Evolutionary conservation across 176 grass and related monocot genomes (phyloP).

Genomic region (Cenchrus purpureus): DNA sequence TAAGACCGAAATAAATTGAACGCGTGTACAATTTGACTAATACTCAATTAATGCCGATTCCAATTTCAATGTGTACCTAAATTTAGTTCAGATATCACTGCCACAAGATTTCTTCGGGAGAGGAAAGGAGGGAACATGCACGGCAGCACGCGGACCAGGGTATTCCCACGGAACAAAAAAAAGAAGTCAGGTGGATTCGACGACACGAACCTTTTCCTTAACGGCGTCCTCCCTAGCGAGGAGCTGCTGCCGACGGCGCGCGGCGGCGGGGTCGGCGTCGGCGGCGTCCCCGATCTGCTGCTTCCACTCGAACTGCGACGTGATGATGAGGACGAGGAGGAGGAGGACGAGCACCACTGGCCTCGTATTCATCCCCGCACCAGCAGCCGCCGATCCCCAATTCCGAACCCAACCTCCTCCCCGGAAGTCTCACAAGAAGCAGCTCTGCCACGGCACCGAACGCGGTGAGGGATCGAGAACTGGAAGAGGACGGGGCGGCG

Average conservation of each 20-base stretch:
- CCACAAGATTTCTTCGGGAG: constrained; percentile 13
- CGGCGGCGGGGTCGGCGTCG: constrained; percentile 43
- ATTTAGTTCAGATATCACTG: not conserved
- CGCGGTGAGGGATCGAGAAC: not conserved
- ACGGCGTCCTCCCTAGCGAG: constrained; percentile 61
- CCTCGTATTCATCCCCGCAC: constrained; percentile 58
- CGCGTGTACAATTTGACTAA: not conserved
- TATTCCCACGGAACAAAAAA: not conserved
- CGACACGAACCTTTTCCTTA: constrained; percentile 61
- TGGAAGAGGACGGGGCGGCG: not conserved
- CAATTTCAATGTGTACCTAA: not conserved
- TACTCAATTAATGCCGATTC: not conserved
- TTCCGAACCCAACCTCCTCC: not conserved
- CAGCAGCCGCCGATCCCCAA: constrained; percentile 2
- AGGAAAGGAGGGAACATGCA: not conserved
- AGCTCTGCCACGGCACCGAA: not conserved
- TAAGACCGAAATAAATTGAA: not conserved
- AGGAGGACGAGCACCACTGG: constrained; percentile 66
- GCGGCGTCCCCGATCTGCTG: constrained; percentile 69
- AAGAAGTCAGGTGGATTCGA: not conserved
- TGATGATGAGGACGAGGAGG: constrained; percentile 64
- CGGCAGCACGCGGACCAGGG: not conserved
- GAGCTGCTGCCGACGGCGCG: constrained; percentile 46
- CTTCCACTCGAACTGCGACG: constrained; percentile 82
- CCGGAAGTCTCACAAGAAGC: not conserved